Conservation (phyloP, 441 rosid species). For the Viola pubescens region DNA sequence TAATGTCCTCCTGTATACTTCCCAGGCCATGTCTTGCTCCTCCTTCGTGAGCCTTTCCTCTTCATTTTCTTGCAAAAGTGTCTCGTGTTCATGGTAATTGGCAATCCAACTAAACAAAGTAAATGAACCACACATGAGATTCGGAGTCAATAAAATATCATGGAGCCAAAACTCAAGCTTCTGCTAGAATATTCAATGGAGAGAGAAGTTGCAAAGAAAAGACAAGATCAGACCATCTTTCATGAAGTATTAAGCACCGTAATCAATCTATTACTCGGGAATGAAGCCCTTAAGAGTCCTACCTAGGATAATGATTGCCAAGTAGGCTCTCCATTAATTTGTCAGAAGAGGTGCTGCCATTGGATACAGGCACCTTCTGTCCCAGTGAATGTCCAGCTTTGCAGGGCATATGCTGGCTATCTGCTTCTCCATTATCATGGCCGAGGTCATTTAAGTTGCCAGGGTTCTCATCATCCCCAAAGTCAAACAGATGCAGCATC, state of each 20-base stretch:
- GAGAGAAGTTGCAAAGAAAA: too few species aligned
- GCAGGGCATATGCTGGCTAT: slow-evolving; percentile 20
- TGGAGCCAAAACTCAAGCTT: not conserved
- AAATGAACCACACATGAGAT: slow-evolving; percentile 5
- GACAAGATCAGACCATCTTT: too few species aligned
- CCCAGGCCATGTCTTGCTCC: slow-evolving; percentile 99
- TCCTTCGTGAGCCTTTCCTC: slow-evolving; percentile 95
- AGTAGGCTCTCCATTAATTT: slow-evolving; percentile 80
- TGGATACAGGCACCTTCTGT: slow-evolving; percentile 44
- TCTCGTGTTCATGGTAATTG: slow-evolving; percentile 94
- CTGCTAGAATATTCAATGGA: not conserved
- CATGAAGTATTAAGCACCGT: too few species aligned
- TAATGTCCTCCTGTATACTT: slow-evolving; percentile 62
- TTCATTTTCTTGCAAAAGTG: slow-evolving; percentile 96
- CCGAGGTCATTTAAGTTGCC: slow-evolving; percentile 40
- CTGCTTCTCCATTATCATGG: slow-evolving; percentile 30
- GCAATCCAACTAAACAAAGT: slow-evolving; percentile 70
- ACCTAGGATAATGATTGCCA: slow-evolving; percentile 79
- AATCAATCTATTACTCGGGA: too few species aligned
- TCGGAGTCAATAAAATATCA: not conserved
- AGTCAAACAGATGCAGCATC: slow-evolving; percentile 98
- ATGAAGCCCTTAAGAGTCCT: not conserved
- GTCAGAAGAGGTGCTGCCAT: slow-evolving; percentile 71
- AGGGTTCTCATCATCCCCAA: slow-evolving; percentile 80
- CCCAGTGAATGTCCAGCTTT: slow-evolving; percentile 39